These are phyloP conservation scores for Rhododendron kiyosumense DNA, from an alignment of 148 eudicot species.

Conservation along the genomic window DNA sequence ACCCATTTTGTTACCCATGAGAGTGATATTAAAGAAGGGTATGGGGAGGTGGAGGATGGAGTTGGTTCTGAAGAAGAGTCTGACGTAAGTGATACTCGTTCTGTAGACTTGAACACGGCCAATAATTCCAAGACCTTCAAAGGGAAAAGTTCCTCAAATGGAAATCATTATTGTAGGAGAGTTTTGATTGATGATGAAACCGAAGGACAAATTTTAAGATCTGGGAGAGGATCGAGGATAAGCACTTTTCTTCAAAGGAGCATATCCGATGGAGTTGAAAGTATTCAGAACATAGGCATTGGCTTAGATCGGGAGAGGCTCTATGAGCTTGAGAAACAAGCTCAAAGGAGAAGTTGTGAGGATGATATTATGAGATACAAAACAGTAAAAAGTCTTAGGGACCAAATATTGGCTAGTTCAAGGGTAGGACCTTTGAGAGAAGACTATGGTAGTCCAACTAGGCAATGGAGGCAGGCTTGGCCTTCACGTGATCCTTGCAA, in stretches of 20 bases:
- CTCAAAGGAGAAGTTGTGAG: conserved; percentile 42
- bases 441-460: conserved; percentile 34
- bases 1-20: conserved; percentile 20
- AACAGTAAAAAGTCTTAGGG: conserved; percentile 38
- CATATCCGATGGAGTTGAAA: conserved; percentile 46
- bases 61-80: conserved; percentile 45
- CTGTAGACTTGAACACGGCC: conserved; percentile 49
- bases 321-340: conserved; percentile 35
- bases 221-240: conserved; percentile 48
- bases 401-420: conserved; percentile 47
- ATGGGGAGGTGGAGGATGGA: conserved; percentile 53
- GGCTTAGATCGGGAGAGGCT: conserved; percentile 22
- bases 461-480: conserved; percentile 34
- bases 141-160: conserved; percentile 19
- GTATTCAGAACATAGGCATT: conserved; percentile 16
- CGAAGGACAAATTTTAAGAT: conserved; percentile 39
- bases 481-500: conserved; percentile 31
- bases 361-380: conserved; percentile 41
- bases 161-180: conserved; percentile 24
- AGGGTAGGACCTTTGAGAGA: conserved; percentile 34
- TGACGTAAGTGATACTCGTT: conserved; percentile 65
- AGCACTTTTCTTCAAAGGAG: conserved; percentile 50
- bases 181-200: conserved; percentile 29
- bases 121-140: conserved; percentile 35
- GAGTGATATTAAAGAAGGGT: conserved; percentile 35